Percentiles rank a stretch among this genome's conserved stretches.
Evolutionary conservation across 2,329 filamentous ascomycete genomes (phyloP).

Genomic region (Colletotrichum brevisporum): DNA sequence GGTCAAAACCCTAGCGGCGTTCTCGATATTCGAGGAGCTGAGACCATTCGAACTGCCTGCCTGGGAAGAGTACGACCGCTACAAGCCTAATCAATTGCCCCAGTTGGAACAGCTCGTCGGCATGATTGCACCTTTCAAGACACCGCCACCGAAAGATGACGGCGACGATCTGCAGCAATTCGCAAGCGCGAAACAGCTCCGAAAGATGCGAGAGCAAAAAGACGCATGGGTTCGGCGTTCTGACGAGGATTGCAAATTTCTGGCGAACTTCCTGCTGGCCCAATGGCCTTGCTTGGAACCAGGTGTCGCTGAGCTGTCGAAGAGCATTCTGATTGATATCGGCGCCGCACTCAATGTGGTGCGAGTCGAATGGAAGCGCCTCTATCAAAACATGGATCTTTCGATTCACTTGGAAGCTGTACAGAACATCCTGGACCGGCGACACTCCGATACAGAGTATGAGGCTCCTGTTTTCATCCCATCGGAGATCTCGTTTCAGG

Average conservation of each 20-base stretch:
- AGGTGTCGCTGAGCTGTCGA: slow-evolving; percentile 46
- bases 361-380: slow-evolving; percentile 60
- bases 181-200: slow-evolving; percentile 48
- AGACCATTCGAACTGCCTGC: slow-evolving; percentile 53
- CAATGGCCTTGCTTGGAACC: slow-evolving; percentile 62
- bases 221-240: slow-evolving; percentile 48
- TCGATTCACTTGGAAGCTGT: slow-evolving; percentile 58
- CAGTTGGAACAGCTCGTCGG: slow-evolving; percentile 48
- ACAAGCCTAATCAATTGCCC: slow-evolving; percentile 52
- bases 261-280: slow-evolving; percentile 57
- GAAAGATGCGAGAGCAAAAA: slow-evolving; percentile 49
- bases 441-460: slow-evolving; percentile 44
- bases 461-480: slow-evolving; percentile 37
- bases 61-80: slow-evolving; percentile 52
- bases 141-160: slow-evolving; percentile 47
- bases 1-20: slow-evolving; percentile 60
- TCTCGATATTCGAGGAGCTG: slow-evolving; percentile 56
- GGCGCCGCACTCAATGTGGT: slow-evolving; percentile 55
- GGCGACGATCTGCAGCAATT: slow-evolving; percentile 42
- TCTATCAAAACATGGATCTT: slow-evolving; percentile 64
- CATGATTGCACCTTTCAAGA: slow-evolving; percentile 49
- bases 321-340: slow-evolving; percentile 53
- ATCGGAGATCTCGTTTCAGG: slow-evolving; percentile 40
- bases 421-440: slow-evolving; percentile 55
- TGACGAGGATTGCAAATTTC: slow-evolving; percentile 50